Percentiles rank a stretch among this genome's conserved stretches.
phyloP scores from a whole-genome alignment of 2,329 filamentous ascomycete species.

The Nothophoma quercina region DNA sequence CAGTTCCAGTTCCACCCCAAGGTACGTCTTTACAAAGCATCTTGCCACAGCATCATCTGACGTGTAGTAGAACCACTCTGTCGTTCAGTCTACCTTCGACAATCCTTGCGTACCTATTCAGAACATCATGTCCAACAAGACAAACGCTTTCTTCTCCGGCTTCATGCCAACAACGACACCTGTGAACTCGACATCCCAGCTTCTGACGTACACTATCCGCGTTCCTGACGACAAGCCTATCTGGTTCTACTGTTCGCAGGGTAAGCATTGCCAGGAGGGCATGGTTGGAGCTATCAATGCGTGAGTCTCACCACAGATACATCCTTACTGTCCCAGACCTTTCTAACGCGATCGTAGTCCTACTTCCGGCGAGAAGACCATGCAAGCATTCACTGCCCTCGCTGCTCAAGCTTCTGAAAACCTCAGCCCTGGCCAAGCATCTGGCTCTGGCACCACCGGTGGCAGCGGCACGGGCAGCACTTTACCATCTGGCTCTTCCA shows the following conservation, averaged over 20 bases:
- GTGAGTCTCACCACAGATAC: too few relatives aligned
- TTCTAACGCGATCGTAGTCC: slow-evolving; percentile 37
- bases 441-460: slow-evolving; percentile 25
- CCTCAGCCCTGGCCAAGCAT: slow-evolving; percentile 50
- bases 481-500: slow-evolving; percentile 17
- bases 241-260: slow-evolving; percentile 82
- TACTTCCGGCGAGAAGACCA: slow-evolving; percentile 46
- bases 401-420: slow-evolving; percentile 52
- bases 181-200: slow-evolving; percentile 39
- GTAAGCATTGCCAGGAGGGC: slow-evolving; percentile 74
- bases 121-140: slow-evolving; percentile 54
- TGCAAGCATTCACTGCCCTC: slow-evolving; percentile 44
- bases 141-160: slow-evolving; percentile 67
- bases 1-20: slow-evolving; percentile 62
- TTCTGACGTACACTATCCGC: slow-evolving; percentile 74
- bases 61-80: slow-evolving; percentile 70
- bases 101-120: slow-evolving; percentile 71
- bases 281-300: slow-evolving; percentile 82
- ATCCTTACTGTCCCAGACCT: too few relatives aligned
- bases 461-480: neutral
- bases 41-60: slow-evolving; percentile 12
- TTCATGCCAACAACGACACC: slow-evolving; percentile 65
- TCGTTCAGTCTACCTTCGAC: slow-evolving; percentile 79
- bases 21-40: slow-evolving; percentile 35
- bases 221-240: slow-evolving; percentile 74